A percentile compares a stretch with the other conserved stretches of the same genome.
These are phyloP conservation scores for Sordariomycetes sp. DNA, from an alignment of 2,329 filamentous ascomycete species.

Conservation along the genomic window DNA sequence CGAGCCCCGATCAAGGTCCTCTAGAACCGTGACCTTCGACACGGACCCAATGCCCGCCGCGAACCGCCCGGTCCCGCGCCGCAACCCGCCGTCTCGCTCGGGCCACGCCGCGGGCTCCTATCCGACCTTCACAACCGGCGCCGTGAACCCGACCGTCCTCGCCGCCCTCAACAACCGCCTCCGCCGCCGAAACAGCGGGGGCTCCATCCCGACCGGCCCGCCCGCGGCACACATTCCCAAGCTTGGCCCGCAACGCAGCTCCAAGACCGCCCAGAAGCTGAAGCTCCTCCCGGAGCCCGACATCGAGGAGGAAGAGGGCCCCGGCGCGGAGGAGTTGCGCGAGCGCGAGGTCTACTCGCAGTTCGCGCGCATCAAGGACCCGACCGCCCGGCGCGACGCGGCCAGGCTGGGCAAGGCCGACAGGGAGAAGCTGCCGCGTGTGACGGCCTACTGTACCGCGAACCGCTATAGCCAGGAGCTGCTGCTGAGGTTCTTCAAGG, in stretches of 20 bases:
- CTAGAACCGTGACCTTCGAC: slow-evolving; percentile 68
- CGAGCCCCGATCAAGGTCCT: slow-evolving; percentile 26
- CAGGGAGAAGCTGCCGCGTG: slow-evolving; percentile 72
- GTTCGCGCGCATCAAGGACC: slow-evolving; percentile 95
- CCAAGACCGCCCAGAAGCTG: slow-evolving; percentile 91
- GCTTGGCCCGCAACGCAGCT: slow-evolving; percentile 88
- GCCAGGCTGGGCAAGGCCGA: slow-evolving; percentile 90
- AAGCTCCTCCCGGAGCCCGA: slow-evolving; percentile 93
- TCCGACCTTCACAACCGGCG: slow-evolving; percentile 13
- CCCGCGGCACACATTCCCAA: slow-evolving; percentile 41
- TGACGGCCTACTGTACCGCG: slow-evolving; percentile 94
- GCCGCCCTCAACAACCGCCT: slow-evolving; percentile 80
- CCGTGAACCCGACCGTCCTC: slow-evolving; percentile 44
- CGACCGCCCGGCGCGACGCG: slow-evolving; percentile 82
- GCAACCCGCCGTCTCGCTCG: slow-evolving; percentile 9
- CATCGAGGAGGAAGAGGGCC: slow-evolving; percentile 46
- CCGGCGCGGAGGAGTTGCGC: slow-evolving; percentile 67
- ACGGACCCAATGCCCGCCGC: slow-evolving; percentile 55
- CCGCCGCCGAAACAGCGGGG: slow-evolving; percentile 74
- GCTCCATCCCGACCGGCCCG: slow-evolving; percentile 30
- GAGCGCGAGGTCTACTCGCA: slow-evolving; percentile 95
- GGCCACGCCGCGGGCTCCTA: background rate
- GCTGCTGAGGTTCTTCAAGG: slow-evolving; percentile 84
- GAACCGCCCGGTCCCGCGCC: slow-evolving; percentile 34
- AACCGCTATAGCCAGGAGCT: slow-evolving; percentile 85